Evolutionary conservation across 306 rosid species (phyloP), one percentile per base, ranked within the genome.

Genomic region (Cyamopsis tetragonoloba): DNA sequence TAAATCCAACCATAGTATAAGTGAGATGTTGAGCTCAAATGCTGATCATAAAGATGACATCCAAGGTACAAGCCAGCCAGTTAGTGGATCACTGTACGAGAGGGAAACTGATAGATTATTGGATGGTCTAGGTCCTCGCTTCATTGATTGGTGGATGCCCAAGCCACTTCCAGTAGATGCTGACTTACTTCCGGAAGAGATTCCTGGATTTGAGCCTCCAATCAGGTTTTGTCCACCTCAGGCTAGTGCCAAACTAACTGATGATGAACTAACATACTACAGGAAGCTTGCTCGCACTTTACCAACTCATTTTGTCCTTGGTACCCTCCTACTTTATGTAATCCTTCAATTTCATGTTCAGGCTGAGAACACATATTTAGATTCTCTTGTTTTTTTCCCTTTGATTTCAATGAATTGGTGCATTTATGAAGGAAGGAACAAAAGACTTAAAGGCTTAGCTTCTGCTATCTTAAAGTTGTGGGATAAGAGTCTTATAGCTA

Each of bases 111-210:
- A 91, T 46, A 85, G 96, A 74, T 73, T 88, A 71, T 74, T 91
- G 80, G 89, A 88, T 42, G 90, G 83, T 46, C 79, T 91, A 55
- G 98, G 98, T 61, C 95, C 98, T 79, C 95, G 96, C 46, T 91
- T 85, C 74, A 32, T 80, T 80, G 98, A 88, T 68, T 91, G 98
- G 98, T 91, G 98, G 98, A 81, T 80, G 89, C 83, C 68, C 82
- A 91, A 85, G 72, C 98, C 98, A 73, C 82, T 91, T 68, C 98
- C 98, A 0, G 88, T 91, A 17, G 98, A 91, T 83, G 98, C 90
- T 9, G 96, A 91, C 73, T 74, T 88, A 79, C 96, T 91, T 67
- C 88, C 88, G 12, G 87, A 85, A 82, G 80, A 71, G 70, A 82
- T 91, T 85, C 86, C 88, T 55, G 96, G 92, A 58, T 87, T 81